Conservation (phyloP, 306 rosid species). For the Vigna trinervia region DNA sequence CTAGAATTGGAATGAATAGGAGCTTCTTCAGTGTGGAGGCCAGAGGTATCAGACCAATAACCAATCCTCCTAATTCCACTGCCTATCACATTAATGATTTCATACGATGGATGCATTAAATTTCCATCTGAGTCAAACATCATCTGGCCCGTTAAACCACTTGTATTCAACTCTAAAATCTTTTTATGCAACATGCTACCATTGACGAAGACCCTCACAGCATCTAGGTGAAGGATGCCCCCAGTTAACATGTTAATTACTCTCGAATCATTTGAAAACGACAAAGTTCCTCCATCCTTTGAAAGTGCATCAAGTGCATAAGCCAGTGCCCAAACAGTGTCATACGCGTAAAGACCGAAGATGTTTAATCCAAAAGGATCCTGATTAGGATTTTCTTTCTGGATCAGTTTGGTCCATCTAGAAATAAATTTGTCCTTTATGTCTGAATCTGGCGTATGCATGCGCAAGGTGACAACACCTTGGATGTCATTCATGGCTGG, state of each 20-base stretch:
- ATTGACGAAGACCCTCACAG: constrained; percentile 60
- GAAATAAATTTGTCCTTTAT: constrained; percentile 55
- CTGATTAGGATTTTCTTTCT: constrained; percentile 32
- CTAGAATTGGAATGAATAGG: constrained; percentile 49
- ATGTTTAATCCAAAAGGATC: constrained; percentile 55
- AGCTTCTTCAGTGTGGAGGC: constrained; percentile 54
- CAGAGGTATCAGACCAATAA: constrained; percentile 77
- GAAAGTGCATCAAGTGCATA: constrained; percentile 66
- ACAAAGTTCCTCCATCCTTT: constrained; percentile 53
- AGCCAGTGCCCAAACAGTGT: constrained; percentile 79
- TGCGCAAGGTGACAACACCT: constrained; percentile 72
- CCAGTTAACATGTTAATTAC: constrained; percentile 28
- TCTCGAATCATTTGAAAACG: constrained; percentile 68
- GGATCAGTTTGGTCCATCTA: constrained; percentile 66
- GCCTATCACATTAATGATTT: constrained; percentile 77
- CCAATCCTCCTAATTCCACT: constrained; percentile 69
- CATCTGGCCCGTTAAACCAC: constrained; percentile 68
- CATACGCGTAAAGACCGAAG: constrained; percentile 73
- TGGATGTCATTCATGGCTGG: constrained; percentile 56
- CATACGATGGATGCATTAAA: constrained; percentile 62
- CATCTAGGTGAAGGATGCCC: constrained; percentile 55
- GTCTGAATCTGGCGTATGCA: constrained; percentile 63
- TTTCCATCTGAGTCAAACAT: constrained; percentile 54
- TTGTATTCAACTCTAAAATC: constrained; percentile 57
- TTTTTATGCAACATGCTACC: constrained; percentile 53